Percentiles rank a stretch among this genome's conserved stretches.
Conservation (phyloP, 345 rosid genomes). For the Leavenworthia alabamica region DNA sequence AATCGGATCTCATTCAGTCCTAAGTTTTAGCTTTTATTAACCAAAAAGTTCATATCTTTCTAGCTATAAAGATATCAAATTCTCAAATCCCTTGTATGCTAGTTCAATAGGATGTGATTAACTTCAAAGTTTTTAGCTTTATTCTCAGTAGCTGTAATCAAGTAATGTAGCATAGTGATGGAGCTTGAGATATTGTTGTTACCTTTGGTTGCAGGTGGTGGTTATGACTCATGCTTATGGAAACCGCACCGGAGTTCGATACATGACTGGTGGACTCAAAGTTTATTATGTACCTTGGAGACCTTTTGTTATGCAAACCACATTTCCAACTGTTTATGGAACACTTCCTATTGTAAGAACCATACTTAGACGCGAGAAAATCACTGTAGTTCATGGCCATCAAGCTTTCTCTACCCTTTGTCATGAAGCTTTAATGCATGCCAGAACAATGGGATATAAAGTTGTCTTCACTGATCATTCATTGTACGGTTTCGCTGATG, state of each 20-base stretch:
- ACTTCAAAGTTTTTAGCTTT: background rate
- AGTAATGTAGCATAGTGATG: background rate
- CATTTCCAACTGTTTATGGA: constrained; percentile 75
- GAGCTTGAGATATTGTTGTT: background rate
- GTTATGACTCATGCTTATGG: constrained; percentile 97
- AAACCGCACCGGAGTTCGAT: constrained; percentile 75
- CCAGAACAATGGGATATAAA: constrained; percentile 85
- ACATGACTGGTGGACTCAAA: constrained; percentile 87
- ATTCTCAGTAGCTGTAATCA: background rate
- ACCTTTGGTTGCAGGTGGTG: constrained; percentile 52
- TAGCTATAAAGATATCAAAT: background rate
- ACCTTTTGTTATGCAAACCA: constrained; percentile 77
- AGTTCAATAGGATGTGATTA: background rate
- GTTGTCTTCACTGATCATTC: constrained; percentile 95
- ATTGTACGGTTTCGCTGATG: constrained; percentile 86
- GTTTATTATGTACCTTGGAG: constrained; percentile 88
- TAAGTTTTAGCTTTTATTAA: too few species aligned
- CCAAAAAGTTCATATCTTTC: background rate
- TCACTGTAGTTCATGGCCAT: constrained; percentile 87
- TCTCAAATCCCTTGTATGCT: background rate
- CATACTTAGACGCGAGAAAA: constrained; percentile 70
- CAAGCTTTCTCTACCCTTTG: constrained; percentile 97
- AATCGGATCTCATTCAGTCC: background rate
- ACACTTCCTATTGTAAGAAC: constrained; percentile 77
- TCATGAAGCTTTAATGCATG: constrained; percentile 94